These are phyloP conservation scores for Apiospora saccharicola DNA, from an alignment of 2,329 filamentous ascomycete species.

Conservation along the genomic window DNA sequence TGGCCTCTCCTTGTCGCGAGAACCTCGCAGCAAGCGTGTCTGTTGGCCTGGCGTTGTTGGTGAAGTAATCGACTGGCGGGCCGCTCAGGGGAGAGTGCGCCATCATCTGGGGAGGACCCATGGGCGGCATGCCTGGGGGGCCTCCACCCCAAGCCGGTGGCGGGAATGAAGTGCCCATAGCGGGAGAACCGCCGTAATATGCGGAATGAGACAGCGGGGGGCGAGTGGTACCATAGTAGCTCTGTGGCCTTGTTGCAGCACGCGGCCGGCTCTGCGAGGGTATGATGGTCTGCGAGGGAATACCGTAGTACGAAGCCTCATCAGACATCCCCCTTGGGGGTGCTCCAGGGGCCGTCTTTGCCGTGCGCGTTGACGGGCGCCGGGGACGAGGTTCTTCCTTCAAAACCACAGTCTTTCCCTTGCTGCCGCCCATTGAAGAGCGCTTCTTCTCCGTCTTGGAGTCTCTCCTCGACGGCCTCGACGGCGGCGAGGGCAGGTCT, in stretches of 20 bases:
- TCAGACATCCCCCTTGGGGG: constrained; percentile 41
- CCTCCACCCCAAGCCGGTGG: constrained; percentile 33
- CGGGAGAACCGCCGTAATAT: constrained; percentile 41
- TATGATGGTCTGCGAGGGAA: constrained; percentile 42
- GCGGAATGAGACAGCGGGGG: constrained; percentile 48
- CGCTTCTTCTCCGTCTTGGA: constrained; percentile 39
- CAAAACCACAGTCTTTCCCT: constrained; percentile 17
- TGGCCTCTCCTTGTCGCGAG: constrained; percentile 26
- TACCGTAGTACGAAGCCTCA: constrained; percentile 50
- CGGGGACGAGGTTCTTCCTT: constrained; percentile 30
- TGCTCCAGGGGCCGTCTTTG: constrained; percentile 46
- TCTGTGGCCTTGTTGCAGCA: constrained; percentile 48
- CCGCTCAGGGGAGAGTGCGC: constrained; percentile 19
- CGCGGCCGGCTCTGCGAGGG: constrained; percentile 48
- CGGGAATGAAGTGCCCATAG: constrained; percentile 36
- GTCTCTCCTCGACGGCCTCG: constrained; percentile 40
- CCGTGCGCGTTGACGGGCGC: constrained; percentile 44
- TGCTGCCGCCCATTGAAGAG: constrained; percentile 31
- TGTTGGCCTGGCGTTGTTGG: neutral
- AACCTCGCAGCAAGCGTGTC: constrained; percentile 39
- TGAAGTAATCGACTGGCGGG: constrained; percentile 28
- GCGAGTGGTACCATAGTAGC: constrained; percentile 43
- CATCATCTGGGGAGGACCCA: constrained; percentile 23
- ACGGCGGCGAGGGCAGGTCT: neutral
- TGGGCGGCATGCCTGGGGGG: constrained; percentile 20